Conservation (phyloP, 2,329 filamentous ascomycete genomes). For the Fusarium mundagurra region DNA sequence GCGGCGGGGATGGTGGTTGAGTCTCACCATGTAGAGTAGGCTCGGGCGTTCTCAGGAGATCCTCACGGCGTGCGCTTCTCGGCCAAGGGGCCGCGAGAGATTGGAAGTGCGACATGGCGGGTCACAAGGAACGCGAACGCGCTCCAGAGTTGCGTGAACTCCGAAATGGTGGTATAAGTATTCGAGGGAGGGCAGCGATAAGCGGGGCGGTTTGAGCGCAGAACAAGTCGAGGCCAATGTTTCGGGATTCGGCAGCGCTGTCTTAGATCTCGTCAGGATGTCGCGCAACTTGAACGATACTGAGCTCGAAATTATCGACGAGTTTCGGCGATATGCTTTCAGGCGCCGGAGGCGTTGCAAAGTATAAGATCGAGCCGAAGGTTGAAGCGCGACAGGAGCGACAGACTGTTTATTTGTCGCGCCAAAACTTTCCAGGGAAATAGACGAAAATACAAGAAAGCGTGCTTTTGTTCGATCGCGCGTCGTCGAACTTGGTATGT, state of each 20-base stretch:
- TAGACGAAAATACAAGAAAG: constrained; percentile 21
- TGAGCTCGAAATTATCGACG: constrained; percentile 9
- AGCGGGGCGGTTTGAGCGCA: constrained; percentile 16
- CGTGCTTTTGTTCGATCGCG: constrained; percentile 4
- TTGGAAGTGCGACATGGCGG: constrained; percentile 58
- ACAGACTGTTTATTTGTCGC: constrained; percentile 18
- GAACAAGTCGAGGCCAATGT: constrained; percentile 28
- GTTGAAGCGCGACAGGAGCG: constrained; percentile 11
- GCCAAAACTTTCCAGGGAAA: constrained; percentile 10
- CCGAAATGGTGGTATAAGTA: constrained; percentile 22
- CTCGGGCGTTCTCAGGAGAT: constrained; percentile 63
- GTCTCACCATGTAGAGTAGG: constrained; percentile 51
- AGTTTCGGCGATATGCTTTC: constrained; percentile 6
- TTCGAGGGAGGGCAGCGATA: constrained; percentile 8
- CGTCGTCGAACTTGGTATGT: constrained; percentile 13
- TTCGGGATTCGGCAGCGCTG: constrained; percentile 39
- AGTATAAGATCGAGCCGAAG: neutral
- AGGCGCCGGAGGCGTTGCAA: neutral
- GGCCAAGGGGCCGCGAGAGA: constrained; percentile 57
- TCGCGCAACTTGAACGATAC: constrained; percentile 9
- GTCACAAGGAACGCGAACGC: constrained; percentile 37
- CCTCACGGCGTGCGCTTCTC: constrained; percentile 53
- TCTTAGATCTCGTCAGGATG: constrained; percentile 35
- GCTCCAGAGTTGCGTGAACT: constrained; percentile 17
- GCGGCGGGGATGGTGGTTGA: constrained; percentile 60